Percentiles rank a stretch among this genome's conserved stretches.
These are phyloP conservation scores for Deuterostichococcus epilithicus DNA, from an alignment of 139 green algal species.

Conservation along the genomic window DNA sequence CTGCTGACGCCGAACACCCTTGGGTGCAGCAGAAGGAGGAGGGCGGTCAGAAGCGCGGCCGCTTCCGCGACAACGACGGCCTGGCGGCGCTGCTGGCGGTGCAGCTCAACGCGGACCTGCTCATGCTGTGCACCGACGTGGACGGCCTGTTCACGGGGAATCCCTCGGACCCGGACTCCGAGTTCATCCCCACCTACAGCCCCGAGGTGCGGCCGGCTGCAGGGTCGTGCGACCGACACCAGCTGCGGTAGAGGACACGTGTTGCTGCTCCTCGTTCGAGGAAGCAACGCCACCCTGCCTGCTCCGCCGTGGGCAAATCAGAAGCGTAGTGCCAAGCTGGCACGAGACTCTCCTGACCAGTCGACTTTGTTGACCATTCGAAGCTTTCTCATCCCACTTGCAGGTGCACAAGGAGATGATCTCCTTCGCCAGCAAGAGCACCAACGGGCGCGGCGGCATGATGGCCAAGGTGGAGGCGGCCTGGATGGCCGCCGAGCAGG, in stretches of 20 bases:
- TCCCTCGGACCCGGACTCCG: constrained; percentile 30
- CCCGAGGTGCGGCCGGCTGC: constrained; percentile 3
- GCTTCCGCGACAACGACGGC: constrained; percentile 65
- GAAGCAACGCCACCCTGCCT: too few relatives aligned
- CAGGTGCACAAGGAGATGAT: constrained; percentile 33
- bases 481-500: constrained; percentile 42
- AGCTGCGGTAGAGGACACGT: too few relatives aligned
- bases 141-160: constrained; percentile 54
- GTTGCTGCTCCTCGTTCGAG: too few relatives aligned
- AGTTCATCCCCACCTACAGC: constrained; percentile 47
- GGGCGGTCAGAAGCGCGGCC: constrained; percentile 6
- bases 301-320: too few relatives aligned
- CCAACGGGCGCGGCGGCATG: constrained; percentile 55
- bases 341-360: too few relatives aligned
- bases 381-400: too few relatives aligned
- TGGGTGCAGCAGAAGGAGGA: constrained; percentile 6
- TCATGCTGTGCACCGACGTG: constrained; percentile 59
- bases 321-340: too few relatives aligned
- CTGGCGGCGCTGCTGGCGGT: constrained; percentile 54
- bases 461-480: constrained; percentile 50
- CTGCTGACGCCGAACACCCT: background rate
- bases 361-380: too few relatives aligned
- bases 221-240: too few relatives aligned
- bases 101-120: constrained; percentile 53
- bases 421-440: constrained; percentile 42